Evolutionary conservation across 225 moss, liverwort and hornwort genomes (phyloP), one percentile per base, ranked within the genome.

Genomic region (Straminergon stramineum): DNA sequence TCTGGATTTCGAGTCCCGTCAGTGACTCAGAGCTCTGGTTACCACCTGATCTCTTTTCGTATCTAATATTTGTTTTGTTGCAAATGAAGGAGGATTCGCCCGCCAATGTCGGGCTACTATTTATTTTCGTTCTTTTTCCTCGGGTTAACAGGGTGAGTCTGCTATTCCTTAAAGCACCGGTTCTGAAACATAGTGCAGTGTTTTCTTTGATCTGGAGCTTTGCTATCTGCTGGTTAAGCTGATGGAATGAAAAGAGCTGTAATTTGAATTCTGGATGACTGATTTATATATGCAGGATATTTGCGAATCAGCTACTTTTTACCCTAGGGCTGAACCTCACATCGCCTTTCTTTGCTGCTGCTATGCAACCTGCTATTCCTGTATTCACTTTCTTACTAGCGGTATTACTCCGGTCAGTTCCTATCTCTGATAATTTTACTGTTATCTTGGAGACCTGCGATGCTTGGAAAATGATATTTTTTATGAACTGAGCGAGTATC

Each of bases 221-320:
- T 62, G 5, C 73, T 32, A 66, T 61, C 55, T 85, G 48, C 63
- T 82, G 76, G 34, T 56, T 57, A 43, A 69, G 18, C 76, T 62
- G 68, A 84, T 32, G 65, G 67, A 48, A 81, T 91, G 55, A 21
- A 39, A 53, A 34, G 70, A 66, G 66, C 39, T 52, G 60, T 64
- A 56, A 41, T 75, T 63, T 63, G 41, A 61, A 84, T 91, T 41
- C 51, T 56, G 53, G 53, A 43, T 89, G 76, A 70, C 67, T 83
- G 69, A 19, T 91, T 78, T 37, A 7, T 84, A 20, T 91, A 81
- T 90, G 87, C 96, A 99, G 99, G 93, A 89, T 99, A 79, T 99
- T 92, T 93, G 96, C 87, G 41, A 99, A 99, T 84, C 99, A 99
- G 92, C 92, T 99, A 85, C 93, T 99, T 84, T 99, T 99, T 91